Conservation (phyloP, 202 grass and related monocot species). For the Panicum hallii region DNA sequence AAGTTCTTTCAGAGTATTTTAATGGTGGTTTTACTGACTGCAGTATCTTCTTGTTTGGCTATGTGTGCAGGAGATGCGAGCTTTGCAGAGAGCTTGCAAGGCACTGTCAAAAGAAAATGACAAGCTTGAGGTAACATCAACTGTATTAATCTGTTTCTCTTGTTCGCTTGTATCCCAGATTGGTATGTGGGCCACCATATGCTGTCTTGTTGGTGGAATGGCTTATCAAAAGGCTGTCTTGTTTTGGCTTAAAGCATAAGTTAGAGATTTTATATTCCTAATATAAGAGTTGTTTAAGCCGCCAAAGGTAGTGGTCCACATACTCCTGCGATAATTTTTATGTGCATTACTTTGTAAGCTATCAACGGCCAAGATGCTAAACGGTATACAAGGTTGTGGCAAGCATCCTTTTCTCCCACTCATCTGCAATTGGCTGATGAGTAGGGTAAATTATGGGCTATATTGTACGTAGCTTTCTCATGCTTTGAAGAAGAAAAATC, state of each 20-base stretch:
- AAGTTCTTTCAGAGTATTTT: background rate
- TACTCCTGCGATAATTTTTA: slow-evolving; percentile 26
- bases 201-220: slow-evolving; percentile 38
- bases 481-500: background rate
- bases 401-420: background rate
- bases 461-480: background rate
- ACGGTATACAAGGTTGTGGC: slow-evolving; percentile 21
- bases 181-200: slow-evolving; percentile 37
- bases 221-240: slow-evolving; percentile 37
- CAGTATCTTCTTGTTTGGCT: slow-evolving; percentile 22
- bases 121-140: slow-evolving; percentile 60
- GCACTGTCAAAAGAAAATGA: slow-evolving; percentile 56
- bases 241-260: slow-evolving; percentile 56
- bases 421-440: background rate
- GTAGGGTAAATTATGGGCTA: background rate
- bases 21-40: slow-evolving; percentile 5
- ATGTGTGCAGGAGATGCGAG: slow-evolving; percentile 54
- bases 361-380: background rate
- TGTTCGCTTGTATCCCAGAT: slow-evolving; percentile 33
- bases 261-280: slow-evolving; percentile 39
- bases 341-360: slow-evolving; percentile 43
- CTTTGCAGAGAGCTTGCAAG: slow-evolving; percentile 57
- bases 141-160: slow-evolving; percentile 9
- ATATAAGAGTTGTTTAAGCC: slow-evolving; percentile 22
- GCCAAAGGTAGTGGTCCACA: slow-evolving; percentile 42